phyloP scores from a whole-genome alignment of 2,329 filamentous ascomycete genomes.

The Colletotrichum sp. region DNA sequence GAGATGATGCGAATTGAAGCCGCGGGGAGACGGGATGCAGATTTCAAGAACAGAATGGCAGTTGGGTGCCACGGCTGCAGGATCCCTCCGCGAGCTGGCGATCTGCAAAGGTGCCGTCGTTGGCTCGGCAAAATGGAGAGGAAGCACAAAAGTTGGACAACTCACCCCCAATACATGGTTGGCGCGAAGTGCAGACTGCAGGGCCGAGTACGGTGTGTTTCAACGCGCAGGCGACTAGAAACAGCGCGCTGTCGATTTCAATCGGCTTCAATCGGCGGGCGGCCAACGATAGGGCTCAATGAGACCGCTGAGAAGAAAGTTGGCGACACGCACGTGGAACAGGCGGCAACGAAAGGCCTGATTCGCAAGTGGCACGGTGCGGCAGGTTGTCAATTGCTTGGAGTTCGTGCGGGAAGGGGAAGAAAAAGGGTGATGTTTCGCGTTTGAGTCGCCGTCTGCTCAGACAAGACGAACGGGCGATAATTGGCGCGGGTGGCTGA shows the following conservation, averaged over 20 bases:
- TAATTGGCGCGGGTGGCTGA: constrained; percentile 17
- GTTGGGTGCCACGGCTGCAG: not conserved
- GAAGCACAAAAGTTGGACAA: constrained; percentile 9
- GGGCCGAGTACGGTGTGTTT: not conserved
- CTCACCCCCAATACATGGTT: constrained; percentile 12
- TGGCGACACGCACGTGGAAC: not conserved
- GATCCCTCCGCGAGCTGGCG: not conserved
- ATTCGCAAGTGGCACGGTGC: not conserved
- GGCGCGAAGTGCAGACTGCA: not conserved
- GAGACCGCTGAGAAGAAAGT: not conserved
- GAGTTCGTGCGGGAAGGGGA: not conserved
- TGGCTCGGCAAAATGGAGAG: not conserved
- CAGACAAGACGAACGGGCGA: constrained; percentile 12
- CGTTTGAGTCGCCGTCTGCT: not conserved
- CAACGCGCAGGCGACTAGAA: not conserved
- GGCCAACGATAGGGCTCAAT: not conserved
- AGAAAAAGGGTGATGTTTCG: not conserved
- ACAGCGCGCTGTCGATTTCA: not conserved
- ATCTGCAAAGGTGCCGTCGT: constrained; percentile 12
- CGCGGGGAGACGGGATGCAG: not conserved
- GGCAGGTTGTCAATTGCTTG: not conserved
- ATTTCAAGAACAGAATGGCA: not conserved
- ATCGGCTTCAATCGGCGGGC: not conserved
- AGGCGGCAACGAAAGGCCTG: not conserved
- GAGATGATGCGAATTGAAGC: not conserved